Evolutionary conservation across 148 eudicot species (phyloP).

Genomic region (Rhododendron molle): DNA sequence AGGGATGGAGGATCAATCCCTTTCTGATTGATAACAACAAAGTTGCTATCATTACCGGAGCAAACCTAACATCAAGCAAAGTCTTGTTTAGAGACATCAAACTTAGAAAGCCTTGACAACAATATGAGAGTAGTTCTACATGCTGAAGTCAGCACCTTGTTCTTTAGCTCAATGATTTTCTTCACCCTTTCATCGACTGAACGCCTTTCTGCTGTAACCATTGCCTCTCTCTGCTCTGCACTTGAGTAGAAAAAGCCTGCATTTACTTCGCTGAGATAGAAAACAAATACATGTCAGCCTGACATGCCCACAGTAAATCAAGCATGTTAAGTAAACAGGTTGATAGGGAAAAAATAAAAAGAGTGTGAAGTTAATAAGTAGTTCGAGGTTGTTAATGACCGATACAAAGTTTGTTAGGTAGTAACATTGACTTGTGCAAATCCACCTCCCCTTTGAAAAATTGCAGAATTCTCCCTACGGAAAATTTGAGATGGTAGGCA

Average conservation of each 20-base stretch:
- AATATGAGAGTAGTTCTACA: neutral
- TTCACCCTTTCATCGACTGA: constrained; percentile 91
- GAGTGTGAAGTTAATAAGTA: neutral
- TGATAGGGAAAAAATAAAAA: neutral
- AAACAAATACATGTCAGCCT: constrained; percentile 14
- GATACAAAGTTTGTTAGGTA: neutral
- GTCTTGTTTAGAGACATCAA: neutral
- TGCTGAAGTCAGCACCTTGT: constrained; percentile 48
- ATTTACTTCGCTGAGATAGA: constrained; percentile 80
- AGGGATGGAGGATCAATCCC: constrained; percentile 97
- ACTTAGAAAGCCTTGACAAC: neutral
- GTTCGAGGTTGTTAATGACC: neutral
- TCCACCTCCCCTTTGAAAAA: neutral
- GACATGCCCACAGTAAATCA: neutral
- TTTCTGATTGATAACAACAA: constrained; percentile 91
- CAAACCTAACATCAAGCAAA: constrained; percentile 54
- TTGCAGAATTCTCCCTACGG: neutral
- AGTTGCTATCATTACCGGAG: constrained; percentile 57
- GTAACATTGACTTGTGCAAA: neutral
- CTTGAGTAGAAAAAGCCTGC: constrained; percentile 97
- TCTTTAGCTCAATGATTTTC: constrained; percentile 83
- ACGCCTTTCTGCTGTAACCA: constrained; percentile 97
- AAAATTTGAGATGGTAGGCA: neutral
- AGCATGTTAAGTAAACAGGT: neutral
- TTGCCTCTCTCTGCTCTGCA: constrained; percentile 97